phyloP scores from a whole-genome alignment of 2,329 filamentous ascomycete genomes.

The Talaromyces sp. region DNA sequence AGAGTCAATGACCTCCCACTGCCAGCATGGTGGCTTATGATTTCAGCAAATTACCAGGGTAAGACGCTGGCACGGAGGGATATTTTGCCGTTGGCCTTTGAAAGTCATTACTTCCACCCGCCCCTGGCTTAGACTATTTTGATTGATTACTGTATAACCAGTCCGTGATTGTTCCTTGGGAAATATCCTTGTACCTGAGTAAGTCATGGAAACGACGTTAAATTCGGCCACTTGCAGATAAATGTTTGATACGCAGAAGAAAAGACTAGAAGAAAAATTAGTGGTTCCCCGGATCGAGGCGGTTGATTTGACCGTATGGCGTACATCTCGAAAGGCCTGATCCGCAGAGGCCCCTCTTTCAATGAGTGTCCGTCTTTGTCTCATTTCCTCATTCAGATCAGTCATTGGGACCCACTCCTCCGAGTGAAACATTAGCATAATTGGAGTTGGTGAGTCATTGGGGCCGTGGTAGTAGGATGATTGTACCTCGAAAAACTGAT shows the following conservation, averaged over 20 bases:
- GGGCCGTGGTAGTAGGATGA: no score
- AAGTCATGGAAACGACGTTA: background rate
- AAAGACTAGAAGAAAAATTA: background rate
- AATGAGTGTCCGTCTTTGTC: background rate
- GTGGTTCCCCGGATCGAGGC: no score
- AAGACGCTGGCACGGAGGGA: no score
- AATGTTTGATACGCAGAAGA: background rate
- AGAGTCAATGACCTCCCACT: no score
- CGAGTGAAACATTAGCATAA: background rate
- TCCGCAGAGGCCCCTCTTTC: background rate
- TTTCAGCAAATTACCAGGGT: no score
- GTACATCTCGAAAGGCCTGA: conserved; percentile 1
- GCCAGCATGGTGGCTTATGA: no score
- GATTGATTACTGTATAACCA: no score
- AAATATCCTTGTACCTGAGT: background rate
- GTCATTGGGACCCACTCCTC: conserved; percentile 1
- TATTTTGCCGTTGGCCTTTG: no score
- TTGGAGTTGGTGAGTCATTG: no score
- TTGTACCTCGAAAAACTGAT: background rate
- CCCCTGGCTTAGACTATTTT: no score
- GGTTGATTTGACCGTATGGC: no score
- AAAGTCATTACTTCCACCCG: no score
- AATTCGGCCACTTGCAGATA: conserved; percentile 1
- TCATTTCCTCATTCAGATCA: background rate
- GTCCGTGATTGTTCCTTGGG: background rate